phyloP scores from a whole-genome alignment of 2,329 filamentous ascomycete genomes.

The Apiospora malaysiana region DNA sequence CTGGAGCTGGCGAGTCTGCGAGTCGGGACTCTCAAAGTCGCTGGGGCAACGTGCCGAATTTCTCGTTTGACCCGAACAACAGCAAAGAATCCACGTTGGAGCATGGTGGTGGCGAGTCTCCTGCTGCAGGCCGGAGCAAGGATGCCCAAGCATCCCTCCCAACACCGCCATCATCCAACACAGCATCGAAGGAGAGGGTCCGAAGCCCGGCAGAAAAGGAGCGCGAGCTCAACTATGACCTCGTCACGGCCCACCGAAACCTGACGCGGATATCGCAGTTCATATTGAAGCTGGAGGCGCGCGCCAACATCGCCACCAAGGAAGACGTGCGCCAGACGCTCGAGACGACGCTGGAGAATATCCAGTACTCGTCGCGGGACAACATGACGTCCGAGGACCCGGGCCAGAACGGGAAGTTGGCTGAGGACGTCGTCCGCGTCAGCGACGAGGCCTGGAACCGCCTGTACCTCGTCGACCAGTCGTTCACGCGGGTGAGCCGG shows the following conservation, averaged over 20 bases:
- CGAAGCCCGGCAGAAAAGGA: conserved; percentile 1
- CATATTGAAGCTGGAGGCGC: conserved; percentile 38
- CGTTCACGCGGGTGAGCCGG: conserved; percentile 31
- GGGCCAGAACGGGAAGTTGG: conserved; percentile 26
- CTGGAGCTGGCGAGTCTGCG: neutral
- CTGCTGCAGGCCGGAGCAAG: neutral
- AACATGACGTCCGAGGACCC: neutral
- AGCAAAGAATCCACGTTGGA: neutral
- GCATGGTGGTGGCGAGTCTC: neutral
- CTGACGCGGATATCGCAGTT: conserved; percentile 36
- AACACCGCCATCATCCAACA: neutral
- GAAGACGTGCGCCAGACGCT: conserved; percentile 37
- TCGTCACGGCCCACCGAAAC: conserved; percentile 28
- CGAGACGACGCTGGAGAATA: conserved; percentile 33
- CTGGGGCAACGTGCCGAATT: neutral
- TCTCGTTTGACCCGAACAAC: neutral
- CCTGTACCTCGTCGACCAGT: conserved; percentile 34
- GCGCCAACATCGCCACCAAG: conserved; percentile 35
- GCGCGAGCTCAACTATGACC: conserved; percentile 4
- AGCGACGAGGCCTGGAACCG: conserved; percentile 31
- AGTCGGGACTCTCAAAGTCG: neutral
- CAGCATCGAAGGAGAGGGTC: no score
- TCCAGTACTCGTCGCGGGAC: conserved; percentile 23
- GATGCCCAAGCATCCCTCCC: neutral
- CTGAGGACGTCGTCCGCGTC: conserved; percentile 32